Evolutionary conservation across 768 basidiomycete genomes (phyloP), one percentile per base, ranked within the genome.

Genomic region (Aureoboletus auriporus): DNA sequence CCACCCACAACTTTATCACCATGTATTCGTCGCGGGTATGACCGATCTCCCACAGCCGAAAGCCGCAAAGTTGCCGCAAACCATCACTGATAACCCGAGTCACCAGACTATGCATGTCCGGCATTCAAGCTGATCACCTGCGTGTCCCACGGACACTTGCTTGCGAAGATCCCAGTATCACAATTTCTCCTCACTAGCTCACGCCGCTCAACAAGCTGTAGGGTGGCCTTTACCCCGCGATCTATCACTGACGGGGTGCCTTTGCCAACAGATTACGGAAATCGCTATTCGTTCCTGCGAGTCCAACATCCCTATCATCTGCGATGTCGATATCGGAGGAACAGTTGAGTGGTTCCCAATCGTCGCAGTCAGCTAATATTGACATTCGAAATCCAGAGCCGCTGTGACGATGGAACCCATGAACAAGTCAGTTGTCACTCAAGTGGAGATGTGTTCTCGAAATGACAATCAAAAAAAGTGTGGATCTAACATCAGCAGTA

Each of bases 281-380:
- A 36, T 16, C 28, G 9, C 29, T 10, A 12, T 11, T 6, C 8
- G 16, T 27, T 4, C 45, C 50, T 17, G 14, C 39, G 7, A 45
- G 29, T 9, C 47, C n/a, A n/a, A 16, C 50, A 8, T 41, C 54
- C 16, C 12, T 30, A 11, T 38, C 39, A 13, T 33, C 20, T 20
- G 13, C 31, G 8, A 5, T 36, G 23, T 57, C 42, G 27, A 23
- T n/a, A 35, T 28, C 42, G 9, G 29, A 26, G 6, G 41, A 50
- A 6, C 45, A 56, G 54, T 57, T 54, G 56, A 54, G 56, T 34
- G 5, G 31, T n/a, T 16, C 3, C n/a, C 10, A 3, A 4, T 23
- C 20, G 4, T 46, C 9, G 5, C 6, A 38, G 17, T 28, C 30
- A 16, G 8, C 9, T 44, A n/a, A n/a, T 17, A 8, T 44, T 50